A percentile compares a stretch with the other conserved stretches of the same genome.
phyloP scores from a whole-genome alignment of 192 early-diverging fungal species.

The Coemansia sp. region DNA sequence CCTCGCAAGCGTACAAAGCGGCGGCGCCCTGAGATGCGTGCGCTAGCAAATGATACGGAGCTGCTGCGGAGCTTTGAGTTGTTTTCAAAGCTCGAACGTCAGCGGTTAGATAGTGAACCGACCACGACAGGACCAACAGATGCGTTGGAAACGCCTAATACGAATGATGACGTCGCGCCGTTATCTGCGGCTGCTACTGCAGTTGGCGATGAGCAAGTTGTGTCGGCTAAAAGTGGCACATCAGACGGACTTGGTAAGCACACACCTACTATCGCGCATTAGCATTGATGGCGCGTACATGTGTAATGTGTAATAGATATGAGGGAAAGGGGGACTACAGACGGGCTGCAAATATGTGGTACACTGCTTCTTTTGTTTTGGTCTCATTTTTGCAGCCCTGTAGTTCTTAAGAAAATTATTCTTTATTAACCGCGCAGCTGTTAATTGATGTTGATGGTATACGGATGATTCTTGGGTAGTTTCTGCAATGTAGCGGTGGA shows the following conservation, averaged over 20 bases:
- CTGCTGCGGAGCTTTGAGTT: conserved; percentile 45
- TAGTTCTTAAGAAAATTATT: background rate
- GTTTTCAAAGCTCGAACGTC: conserved; percentile 35
- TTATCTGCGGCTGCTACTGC: background rate
- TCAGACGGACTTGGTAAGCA: conserved; percentile 25
- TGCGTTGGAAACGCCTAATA: background rate
- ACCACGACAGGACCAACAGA: background rate
- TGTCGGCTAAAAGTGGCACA: background rate
- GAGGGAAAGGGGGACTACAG: background rate
- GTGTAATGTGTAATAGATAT: background rate
- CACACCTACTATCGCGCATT: background rate
- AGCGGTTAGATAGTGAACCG: conserved; percentile 14
- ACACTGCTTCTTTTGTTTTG: background rate
- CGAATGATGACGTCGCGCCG: conserved; percentile 15
- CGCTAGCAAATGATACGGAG: conserved; percentile 29
- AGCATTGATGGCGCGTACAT: background rate
- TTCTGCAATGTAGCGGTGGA: conserved; percentile 10
- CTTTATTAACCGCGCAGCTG: background rate
- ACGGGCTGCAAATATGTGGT: background rate
- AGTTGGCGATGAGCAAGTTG: background rate
- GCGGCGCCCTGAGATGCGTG: conserved; percentile 18
- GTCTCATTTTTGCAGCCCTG: background rate
- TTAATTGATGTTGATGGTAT: background rate
- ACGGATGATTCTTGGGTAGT: background rate
- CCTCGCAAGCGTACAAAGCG: conserved; percentile 22